These are phyloP conservation scores for Glycine latifolia DNA, from an alignment of 306 rosid species.

Conservation along the genomic window DNA sequence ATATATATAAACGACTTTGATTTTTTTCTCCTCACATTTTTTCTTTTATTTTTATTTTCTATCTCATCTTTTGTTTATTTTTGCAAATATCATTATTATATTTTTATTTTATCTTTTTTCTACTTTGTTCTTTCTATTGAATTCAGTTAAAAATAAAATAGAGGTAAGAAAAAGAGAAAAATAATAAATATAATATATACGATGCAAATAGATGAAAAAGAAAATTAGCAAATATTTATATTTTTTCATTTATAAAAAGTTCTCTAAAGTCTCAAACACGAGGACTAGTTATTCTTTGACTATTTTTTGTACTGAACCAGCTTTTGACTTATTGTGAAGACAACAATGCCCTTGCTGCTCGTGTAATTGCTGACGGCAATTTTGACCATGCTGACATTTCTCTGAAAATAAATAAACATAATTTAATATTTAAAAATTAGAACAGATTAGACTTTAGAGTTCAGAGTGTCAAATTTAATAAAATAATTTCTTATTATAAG, in stretches of 20 bases:
- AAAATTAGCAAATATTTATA: neutral
- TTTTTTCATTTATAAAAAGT: neutral
- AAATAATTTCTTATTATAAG: neutral
- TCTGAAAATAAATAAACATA: neutral
- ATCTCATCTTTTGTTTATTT: too few species aligned
- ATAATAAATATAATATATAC: neutral
- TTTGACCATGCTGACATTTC: neutral
- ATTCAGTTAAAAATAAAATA: neutral
- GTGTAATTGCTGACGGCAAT: neutral
- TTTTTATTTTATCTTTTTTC: too few species aligned
- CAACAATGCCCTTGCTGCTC: neutral
- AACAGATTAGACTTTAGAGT: neutral
- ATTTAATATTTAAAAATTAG: neutral
- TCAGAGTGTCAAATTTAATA: neutral
- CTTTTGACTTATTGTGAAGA: neutral
- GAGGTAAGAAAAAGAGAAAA: neutral
- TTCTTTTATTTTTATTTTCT: too few species aligned
- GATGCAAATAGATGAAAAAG: neutral
- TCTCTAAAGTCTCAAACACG: neutral
- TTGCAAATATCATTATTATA: too few species aligned
- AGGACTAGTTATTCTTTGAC: neutral
- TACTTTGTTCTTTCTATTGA: neutral
- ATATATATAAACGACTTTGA: too few species aligned
- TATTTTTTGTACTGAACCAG: neutral
- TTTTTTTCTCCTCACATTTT: too few species aligned